These are phyloP conservation scores for Fusarium decemcellulare DNA, from an alignment of 2,329 filamentous ascomycete genomes.

Conservation along the genomic window DNA sequence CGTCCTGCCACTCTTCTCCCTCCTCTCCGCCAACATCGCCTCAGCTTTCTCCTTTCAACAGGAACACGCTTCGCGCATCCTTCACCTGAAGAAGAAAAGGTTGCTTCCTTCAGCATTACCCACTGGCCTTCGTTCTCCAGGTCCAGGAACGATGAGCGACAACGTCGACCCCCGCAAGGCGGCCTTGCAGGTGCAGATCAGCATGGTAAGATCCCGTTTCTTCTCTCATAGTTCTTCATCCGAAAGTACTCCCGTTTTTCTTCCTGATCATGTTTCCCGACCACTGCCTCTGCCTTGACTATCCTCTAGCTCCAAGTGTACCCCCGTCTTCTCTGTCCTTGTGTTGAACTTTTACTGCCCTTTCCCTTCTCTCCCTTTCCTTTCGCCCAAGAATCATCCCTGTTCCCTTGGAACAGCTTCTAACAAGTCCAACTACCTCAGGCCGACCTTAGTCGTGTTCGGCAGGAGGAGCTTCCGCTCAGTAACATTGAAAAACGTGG, in stretches of 20 bases:
- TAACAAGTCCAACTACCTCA: slow-evolving; percentile 3
- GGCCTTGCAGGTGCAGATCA: slow-evolving; percentile 16
- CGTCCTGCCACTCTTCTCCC: neutral
- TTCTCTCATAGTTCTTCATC: neutral
- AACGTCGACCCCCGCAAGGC: slow-evolving; percentile 6
- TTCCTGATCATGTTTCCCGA: neutral
- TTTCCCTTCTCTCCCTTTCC: neutral
- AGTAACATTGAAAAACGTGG: slow-evolving; percentile 19
- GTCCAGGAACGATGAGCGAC: slow-evolving; percentile 33
- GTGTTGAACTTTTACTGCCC: neutral
- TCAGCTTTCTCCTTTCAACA: neutral
- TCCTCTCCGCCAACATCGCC: neutral
- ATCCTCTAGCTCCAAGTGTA: no score
- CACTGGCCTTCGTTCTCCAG: neutral
- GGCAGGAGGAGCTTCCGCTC: slow-evolving; percentile 46
- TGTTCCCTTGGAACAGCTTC: neutral
- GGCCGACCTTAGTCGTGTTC: slow-evolving; percentile 40
- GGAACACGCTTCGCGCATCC: neutral
- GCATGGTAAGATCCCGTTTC: slow-evolving; percentile 35
- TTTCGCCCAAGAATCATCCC: neutral
- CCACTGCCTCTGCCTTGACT: neutral
- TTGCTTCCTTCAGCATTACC: no score
- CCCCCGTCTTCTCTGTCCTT: neutral
- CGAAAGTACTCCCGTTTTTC: neutral
- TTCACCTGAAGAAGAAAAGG: neutral